Evolutionary conservation across 208 protist genomes (phyloP).

Genomic region (Acanthamoeba divionensis): DNA sequence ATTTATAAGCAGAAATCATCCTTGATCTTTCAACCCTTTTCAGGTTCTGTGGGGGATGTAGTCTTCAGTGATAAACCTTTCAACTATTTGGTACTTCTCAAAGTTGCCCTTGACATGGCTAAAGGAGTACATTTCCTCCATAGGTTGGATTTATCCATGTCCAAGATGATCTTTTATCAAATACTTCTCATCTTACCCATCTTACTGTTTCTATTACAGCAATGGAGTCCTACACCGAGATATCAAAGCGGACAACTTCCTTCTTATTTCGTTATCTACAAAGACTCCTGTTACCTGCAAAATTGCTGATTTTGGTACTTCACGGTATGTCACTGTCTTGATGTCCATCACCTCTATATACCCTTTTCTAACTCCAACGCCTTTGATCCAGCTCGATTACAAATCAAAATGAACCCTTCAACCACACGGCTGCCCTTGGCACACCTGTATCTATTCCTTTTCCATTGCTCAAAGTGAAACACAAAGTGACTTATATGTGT

Average conservation of each 20-base stretch:
- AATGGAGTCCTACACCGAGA: slow-evolving; percentile 44
- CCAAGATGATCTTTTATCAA: no score
- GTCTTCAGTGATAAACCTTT: slow-evolving; percentile 36
- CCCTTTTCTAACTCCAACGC: not conserved
- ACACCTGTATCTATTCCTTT: no score
- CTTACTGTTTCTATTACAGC: no score
- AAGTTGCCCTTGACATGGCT: slow-evolving; percentile 35
- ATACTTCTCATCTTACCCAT: no score
- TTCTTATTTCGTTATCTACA: slow-evolving; percentile 13
- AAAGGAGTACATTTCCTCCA: slow-evolving; percentile 33
- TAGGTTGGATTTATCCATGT: not conserved
- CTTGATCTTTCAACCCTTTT: no score
- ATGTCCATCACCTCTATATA: not conserved
- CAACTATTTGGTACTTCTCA: slow-evolving; percentile 29
- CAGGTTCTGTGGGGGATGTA: not conserved
- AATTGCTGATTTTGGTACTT: slow-evolving; percentile 47
- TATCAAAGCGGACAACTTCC: no score
- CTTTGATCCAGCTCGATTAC: not conserved
- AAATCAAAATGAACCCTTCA: slow-evolving; percentile 20
- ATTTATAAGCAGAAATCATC: no score
- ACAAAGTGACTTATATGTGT: no score
- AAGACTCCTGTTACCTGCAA: slow-evolving; percentile 40
- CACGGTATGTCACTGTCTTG: not conserved
- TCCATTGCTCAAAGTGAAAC: no score
- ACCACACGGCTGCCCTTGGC: slow-evolving; percentile 41